These are phyloP conservation scores for Pythium myriotylum DNA, from an alignment of 352 stramenopile species.

Conservation along the genomic window DNA sequence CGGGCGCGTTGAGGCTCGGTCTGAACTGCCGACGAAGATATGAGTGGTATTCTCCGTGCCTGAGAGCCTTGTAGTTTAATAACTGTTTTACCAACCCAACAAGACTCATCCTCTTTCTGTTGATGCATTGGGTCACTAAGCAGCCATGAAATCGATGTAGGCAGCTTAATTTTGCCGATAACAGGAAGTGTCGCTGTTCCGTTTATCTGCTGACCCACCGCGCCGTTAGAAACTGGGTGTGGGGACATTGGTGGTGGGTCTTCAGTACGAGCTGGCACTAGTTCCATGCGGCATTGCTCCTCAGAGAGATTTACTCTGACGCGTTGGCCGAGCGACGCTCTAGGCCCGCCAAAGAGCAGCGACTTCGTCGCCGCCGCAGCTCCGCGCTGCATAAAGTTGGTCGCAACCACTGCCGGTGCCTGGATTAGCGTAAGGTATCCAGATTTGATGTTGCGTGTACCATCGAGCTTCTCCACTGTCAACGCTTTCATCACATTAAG, in stretches of 20 bases:
- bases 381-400: constrained; percentile 15
- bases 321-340: constrained; percentile 28
- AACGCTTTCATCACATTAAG: constrained; percentile 46
- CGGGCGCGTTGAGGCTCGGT: constrained; percentile 5
- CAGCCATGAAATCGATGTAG: constrained; percentile 58
- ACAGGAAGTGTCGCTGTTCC: constrained; percentile 17
- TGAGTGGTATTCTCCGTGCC: constrained; percentile 32
- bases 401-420: constrained; percentile 26
- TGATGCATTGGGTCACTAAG: constrained; percentile 54
- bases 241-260: not conserved
- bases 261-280: constrained; percentile 38
- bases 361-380: constrained; percentile 16
- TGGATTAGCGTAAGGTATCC: constrained; percentile 58
- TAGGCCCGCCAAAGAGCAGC: constrained; percentile 13
- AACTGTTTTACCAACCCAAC: constrained; percentile 9
- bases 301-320: constrained; percentile 64
- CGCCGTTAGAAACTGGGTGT: not conserved
- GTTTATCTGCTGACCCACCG: not conserved
- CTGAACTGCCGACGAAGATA: not conserved
- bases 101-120: constrained; percentile 8
- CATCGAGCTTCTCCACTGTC: constrained; percentile 64
- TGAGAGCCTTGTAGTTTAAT: constrained; percentile 62
- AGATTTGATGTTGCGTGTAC: constrained; percentile 41
- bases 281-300: constrained; percentile 59
- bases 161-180: constrained; percentile 42